A percentile compares a stretch with the other conserved stretches of the same genome.
Evolutionary conservation across 2,329 filamentous ascomycete genomes (phyloP).

Genomic region (Whalleya microplaca): DNA sequence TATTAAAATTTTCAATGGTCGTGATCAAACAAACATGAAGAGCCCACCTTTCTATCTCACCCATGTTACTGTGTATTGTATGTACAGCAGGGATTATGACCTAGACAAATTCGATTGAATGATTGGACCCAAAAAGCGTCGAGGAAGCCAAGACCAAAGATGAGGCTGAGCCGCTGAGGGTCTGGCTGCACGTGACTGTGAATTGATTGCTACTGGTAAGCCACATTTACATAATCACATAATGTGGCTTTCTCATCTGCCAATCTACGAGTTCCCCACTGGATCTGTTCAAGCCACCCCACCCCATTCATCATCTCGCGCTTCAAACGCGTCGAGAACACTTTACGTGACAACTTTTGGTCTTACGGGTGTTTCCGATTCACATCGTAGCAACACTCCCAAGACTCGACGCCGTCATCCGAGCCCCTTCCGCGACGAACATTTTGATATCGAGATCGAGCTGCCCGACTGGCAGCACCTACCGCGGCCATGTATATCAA

Average conservation of each 20-base stretch:
- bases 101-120: not conserved
- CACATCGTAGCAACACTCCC: slow-evolving; percentile 23
- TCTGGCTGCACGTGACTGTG: not conserved
- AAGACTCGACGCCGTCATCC: slow-evolving; percentile 4
- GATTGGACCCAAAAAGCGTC: not conserved
- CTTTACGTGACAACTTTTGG: slow-evolving; percentile 30
- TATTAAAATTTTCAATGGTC: not conserved
- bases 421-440: slow-evolving; percentile 28
- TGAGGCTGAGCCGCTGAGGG: not conserved
- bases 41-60: not conserved
- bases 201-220: not conserved
- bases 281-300: slow-evolving; percentile 5
- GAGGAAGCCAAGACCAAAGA: not conserved
- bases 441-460: slow-evolving; percentile 31
- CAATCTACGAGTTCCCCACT: not conserved
- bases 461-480: slow-evolving; percentile 41
- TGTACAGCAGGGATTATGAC: too few species aligned
- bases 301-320: slow-evolving; percentile 25
- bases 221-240: not conserved
- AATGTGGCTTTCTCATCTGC: not conserved
- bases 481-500: slow-evolving; percentile 87
- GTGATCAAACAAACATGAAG: not conserved
- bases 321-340: slow-evolving; percentile 33
- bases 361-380: slow-evolving; percentile 11
- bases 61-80: too few species aligned